Conservation (phyloP, 371 early-diverging fungal species). For the Cokeromyces recurvatus region DNA sequence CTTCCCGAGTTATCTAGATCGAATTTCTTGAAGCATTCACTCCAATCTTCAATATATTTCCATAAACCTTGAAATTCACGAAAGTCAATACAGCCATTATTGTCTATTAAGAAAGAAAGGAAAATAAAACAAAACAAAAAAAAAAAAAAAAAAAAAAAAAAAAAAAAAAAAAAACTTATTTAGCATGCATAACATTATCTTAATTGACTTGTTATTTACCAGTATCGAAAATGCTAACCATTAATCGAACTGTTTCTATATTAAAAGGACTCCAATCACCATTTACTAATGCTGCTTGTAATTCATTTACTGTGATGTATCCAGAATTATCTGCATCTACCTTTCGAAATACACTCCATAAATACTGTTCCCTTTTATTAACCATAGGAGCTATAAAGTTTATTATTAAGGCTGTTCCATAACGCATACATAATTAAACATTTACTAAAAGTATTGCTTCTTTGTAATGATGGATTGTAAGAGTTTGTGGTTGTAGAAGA, state of each 20-base stretch:
- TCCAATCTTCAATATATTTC: slow-evolving; percentile 70
- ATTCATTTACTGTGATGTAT: slow-evolving; percentile 41
- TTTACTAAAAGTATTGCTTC: slow-evolving; percentile 12
- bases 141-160: too few species aligned
- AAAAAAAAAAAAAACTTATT: neutral
- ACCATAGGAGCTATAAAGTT: neutral
- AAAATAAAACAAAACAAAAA: neutral
- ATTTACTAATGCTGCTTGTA: slow-evolving; percentile 58
- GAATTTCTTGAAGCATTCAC: slow-evolving; percentile 74
- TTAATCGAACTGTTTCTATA: slow-evolving; percentile 53
- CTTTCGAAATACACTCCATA: slow-evolving; percentile 65
- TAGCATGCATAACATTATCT: too few species aligned
- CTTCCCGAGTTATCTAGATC: slow-evolving; percentile 76
- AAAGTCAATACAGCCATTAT: slow-evolving; percentile 92
- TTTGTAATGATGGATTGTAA: slow-evolving; percentile 1
- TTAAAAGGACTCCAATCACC: slow-evolving; percentile 63
- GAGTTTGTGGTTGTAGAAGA: neutral
- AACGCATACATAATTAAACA: too few species aligned
- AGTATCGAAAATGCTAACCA: slow-evolving; percentile 68
- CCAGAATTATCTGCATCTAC: slow-evolving; percentile 56
- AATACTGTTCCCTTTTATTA: slow-evolving; percentile 39
- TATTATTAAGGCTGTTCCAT: neutral
- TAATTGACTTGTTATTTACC: slow-evolving; percentile 21
- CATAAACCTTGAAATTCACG: slow-evolving; percentile 84
- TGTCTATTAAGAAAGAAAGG: too few species aligned